Base-by-base conservation (phyloP, 139 green algal genomes). In the Pycnococcus provasolii region DNA sequence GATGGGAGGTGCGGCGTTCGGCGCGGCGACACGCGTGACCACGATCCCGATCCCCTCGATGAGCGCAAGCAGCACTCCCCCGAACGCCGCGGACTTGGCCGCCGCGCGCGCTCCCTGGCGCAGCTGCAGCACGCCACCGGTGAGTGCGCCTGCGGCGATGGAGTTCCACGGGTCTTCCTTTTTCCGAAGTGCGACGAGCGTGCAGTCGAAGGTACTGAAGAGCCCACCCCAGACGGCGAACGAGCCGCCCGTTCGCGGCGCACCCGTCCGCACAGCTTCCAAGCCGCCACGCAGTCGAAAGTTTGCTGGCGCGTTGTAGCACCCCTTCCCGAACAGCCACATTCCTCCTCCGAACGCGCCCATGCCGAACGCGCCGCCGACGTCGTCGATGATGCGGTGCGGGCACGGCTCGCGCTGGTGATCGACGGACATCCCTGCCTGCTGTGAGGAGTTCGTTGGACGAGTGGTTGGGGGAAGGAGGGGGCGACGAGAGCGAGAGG, bases 141-240 rank as follows among this genome's bases (percentile, higher is more conserved):
- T 98, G 2, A 92, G 62, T 0, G 89, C 88, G 3, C 91, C 92
- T 44, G 88, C 83, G 7, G 80, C 80, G 64, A 99, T 98, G 15
- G 85, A 87, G 75, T 99, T 99, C 90, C 90, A 98, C 2, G 92
- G 94, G 70, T 99, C 94, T 73, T 99, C 90, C 82, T 95, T 97
- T 45, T 89, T 86, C 11, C 91, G 76, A 4, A 95, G 51, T 54
- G 88, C 90, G 15, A 97, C 84, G 1, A 97, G 77, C 0, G 87
- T 90, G 80, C 94, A 99, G 75, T 98, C 94, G 81, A 97, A 98
- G 1, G 88, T 84, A 4, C 87, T 91, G 75, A 99, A 99, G 2
- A 95, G 81, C 15, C 91, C 86, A 50, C 94, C 94, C 94, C 94
- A 99, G 51, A 97, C 92, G 5, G 94, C 94, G 80, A 99, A 99